Conservation (phyloP, 805 yeast species). For the Blastobotrys mokoenaii region DNA sequence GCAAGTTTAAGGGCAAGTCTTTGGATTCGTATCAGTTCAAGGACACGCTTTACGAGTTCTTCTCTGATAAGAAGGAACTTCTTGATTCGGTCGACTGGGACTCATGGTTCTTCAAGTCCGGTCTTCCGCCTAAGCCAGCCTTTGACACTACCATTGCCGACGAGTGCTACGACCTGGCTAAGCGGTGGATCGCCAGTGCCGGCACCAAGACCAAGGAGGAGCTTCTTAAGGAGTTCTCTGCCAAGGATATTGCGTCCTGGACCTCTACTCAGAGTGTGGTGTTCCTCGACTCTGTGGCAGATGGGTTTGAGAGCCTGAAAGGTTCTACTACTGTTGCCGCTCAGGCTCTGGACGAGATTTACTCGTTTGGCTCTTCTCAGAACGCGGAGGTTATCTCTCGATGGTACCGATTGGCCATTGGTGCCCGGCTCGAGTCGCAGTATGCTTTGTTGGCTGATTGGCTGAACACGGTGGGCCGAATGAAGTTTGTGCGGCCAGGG, state of each 20-base stretch:
- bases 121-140: slow-evolving; percentile 81
- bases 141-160: slow-evolving; percentile 76
- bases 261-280: slow-evolving; percentile 72
- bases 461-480: slow-evolving; percentile 88
- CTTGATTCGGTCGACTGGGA: slow-evolving; percentile 77
- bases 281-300: slow-evolving; percentile 60
- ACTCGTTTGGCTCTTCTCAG: slow-evolving; percentile 42
- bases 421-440: slow-evolving; percentile 39
- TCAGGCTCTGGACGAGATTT: slow-evolving; percentile 30
- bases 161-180: slow-evolving; percentile 57
- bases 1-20: slow-evolving; percentile 56
- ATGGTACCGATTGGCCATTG: slow-evolving; percentile 61
- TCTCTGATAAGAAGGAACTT: slow-evolving; percentile 32
- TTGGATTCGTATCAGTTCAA: slow-evolving; percentile 76
- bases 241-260: slow-evolving; percentile 47
- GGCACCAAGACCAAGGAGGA: slow-evolving; percentile 6
- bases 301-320: slow-evolving; percentile 30
- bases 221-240: slow-evolving; percentile 31
- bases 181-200: slow-evolving; percentile 48
- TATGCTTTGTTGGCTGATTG: slow-evolving; percentile 60
- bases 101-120: slow-evolving; percentile 71
- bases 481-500: slow-evolving; percentile 91
- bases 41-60: slow-evolving; percentile 65
- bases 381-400: slow-evolving; percentile 80
- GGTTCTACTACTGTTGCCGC: slow-evolving; percentile 25